Evolutionary conservation across 192 early-diverging fungal species (phyloP).

Genomic region (Podila clonocystis): DNA sequence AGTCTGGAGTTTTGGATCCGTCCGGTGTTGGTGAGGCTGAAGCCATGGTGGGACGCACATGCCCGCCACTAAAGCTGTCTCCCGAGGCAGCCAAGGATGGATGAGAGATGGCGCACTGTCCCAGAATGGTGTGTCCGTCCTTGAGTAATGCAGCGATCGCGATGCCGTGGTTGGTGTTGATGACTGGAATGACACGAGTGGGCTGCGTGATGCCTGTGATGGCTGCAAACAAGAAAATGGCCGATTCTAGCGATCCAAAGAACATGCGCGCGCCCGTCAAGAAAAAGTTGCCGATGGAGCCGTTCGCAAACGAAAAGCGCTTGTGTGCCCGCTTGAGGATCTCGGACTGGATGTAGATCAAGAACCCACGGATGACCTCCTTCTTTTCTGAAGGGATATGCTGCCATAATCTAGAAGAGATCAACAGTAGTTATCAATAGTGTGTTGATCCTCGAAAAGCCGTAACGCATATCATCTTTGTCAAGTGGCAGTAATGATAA

Average conservation of each 20-base stretch:
- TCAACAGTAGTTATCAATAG: neutral
- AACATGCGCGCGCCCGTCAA: slow-evolving; percentile 80
- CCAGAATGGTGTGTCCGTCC: slow-evolving; percentile 67
- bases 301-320: slow-evolving; percentile 77
- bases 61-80: slow-evolving; percentile 20
- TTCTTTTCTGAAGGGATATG: slow-evolving; percentile 65
- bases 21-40: slow-evolving; percentile 48
- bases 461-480: neutral
- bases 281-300: slow-evolving; percentile 84
- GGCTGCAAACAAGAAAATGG: slow-evolving; percentile 78
- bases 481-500: neutral
- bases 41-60: slow-evolving; percentile 6
- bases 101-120: slow-evolving; percentile 84
- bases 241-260: slow-evolving; percentile 74
- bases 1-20: slow-evolving; percentile 30
- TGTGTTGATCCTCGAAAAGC: neutral
- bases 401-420: slow-evolving; percentile 54
- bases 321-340: slow-evolving; percentile 70
- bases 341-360: slow-evolving; percentile 74
- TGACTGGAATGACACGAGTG: slow-evolving; percentile 74
- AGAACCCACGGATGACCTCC: slow-evolving; percentile 78
- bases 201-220: slow-evolving; percentile 73
- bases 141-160: slow-evolving; percentile 77
- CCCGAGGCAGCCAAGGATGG: slow-evolving; percentile 59
- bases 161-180: slow-evolving; percentile 70